Base-by-base conservation (phyloP, 257 asterid species). In the Penstemon barbatus region DNA sequence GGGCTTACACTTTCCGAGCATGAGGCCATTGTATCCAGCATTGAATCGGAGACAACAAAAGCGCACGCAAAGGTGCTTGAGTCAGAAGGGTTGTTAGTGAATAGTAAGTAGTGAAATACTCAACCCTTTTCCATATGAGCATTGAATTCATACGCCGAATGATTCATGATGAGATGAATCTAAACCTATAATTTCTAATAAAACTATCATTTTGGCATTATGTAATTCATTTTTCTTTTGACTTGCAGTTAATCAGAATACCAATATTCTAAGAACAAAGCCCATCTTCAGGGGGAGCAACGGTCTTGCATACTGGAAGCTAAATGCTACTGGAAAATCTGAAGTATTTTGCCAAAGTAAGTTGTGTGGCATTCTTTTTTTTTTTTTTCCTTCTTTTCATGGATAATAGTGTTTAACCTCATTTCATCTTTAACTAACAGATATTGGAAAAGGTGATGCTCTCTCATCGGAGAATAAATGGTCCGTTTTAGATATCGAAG, bases 291-390 rank as follows among this genome's bases (percentile, higher is more conserved):
- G 64, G 44, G 85, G 78, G 44, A 6, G 8, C 43, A 75, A 75
- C 74, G 96, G 95, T 50, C 73, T 58, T 46, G 82, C 71, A 54
- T 85, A 81, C 69, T 87, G 97, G 97, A 84, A 80, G 70, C 76
- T 86, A 40, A 82, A 78, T 46, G 40, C 62, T 44, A 55, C 63
- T 6, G 72, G 78, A 66, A 78, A 81, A 50, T 77, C 92, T 18
- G 73, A 72, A 6, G 60, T 89, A 11, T 53, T 87, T 48, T 77
- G 51, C 63, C 99, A 94, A 82, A 74, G 99, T 86, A 77, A 61
- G 80, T 54, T 60, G 42, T 15, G 38, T 1, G 33, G 33, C 33
- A 25, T 25, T 25, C 33, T 25, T 40, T 33, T 9, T 59, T 42
- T 42, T 61, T 44, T 19, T 42, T 3, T 59, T 52, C 19, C 66